Base-by-base conservation (phyloP, 208 protist species). In the Leishmania braziliensis region DNA sequence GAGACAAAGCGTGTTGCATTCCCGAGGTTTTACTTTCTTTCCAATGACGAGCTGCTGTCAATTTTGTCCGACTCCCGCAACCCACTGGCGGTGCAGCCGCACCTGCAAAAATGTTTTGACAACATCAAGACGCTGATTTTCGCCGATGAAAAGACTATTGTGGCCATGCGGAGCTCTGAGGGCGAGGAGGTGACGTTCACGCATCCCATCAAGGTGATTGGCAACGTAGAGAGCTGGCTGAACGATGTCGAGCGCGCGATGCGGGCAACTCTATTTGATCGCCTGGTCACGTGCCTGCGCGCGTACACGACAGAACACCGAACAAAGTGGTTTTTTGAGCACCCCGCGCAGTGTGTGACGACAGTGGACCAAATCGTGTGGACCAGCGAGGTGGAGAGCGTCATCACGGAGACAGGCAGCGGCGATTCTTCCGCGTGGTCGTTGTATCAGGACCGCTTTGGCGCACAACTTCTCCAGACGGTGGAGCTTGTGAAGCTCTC, bases 1-100 rank as follows among this genome's bases (percentile, higher is more conserved):
- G 98, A 99, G 78, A 98, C 97, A 23, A 99, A 99, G 88, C 86
- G 98, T 23, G 85, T 92, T 4, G 94, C 93, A 26, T 99, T 99
- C 83, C 98, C 98, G 51, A 91, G 98, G 29, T 99, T 99, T 87
- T 99, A 98, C 87, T 99, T 99, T 88, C 86, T 99, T 12, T 99
- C 98, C 51, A 99, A 99, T 86, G 98, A 99, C 84, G 98, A 99
- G 87, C 86, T 99, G 72, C 92, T 99, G 14, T 98, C 98, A 36
- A 99, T 99, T 80, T 89, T 99, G 36, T 97, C 98, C 29, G 97
- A 99, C 85, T 98, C 96, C n/a, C 91, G 96, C 36, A 98, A 99
- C 84, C 98, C 98, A 8, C 88, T 91, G 39, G 92, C 96, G 26
- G 97, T 99, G 33, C 98, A 99, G 86, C 97, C 97, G 65, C 96